These are phyloP conservation scores for Linaria vulgaris DNA, from an alignment of 257 asterid species.

Conservation along the genomic window DNA sequence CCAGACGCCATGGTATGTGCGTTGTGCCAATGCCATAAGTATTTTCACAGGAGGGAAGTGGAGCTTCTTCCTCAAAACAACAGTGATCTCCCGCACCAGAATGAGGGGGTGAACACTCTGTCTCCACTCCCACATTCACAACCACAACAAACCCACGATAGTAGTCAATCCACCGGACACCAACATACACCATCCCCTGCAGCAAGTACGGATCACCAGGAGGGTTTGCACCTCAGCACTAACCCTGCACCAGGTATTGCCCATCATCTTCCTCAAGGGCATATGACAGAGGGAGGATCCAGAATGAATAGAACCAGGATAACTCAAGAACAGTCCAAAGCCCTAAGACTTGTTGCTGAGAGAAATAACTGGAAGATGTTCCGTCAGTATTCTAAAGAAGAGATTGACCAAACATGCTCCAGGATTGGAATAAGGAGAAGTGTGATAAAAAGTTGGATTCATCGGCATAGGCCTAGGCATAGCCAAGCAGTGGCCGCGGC, in stretches of 20 bases:
- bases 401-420: neutral
- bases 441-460: neutral
- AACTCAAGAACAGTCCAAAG: neutral
- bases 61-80: too few relatives aligned
- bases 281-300: neutral
- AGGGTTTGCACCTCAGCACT: too few relatives aligned
- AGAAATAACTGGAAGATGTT: neutral
- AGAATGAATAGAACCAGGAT: neutral
- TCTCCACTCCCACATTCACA: too few relatives aligned
- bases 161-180: too few relatives aligned
- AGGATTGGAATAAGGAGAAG: neutral
- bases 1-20: too few relatives aligned
- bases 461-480: neutral
- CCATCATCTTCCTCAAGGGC: neutral
- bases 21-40: too few relatives aligned
- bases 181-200: too few relatives aligned
- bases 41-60: too few relatives aligned
- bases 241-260: neutral
- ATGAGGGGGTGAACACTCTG: too few relatives aligned
- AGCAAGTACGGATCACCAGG: too few relatives aligned
- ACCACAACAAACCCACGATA: too few relatives aligned
- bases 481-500: neutral
- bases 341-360: neutral
- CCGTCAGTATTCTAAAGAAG: neutral
- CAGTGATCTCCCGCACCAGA: too few relatives aligned